Base-by-base conservation (phyloP, 768 basidiomycete species). In the Russula vinacea region DNA sequence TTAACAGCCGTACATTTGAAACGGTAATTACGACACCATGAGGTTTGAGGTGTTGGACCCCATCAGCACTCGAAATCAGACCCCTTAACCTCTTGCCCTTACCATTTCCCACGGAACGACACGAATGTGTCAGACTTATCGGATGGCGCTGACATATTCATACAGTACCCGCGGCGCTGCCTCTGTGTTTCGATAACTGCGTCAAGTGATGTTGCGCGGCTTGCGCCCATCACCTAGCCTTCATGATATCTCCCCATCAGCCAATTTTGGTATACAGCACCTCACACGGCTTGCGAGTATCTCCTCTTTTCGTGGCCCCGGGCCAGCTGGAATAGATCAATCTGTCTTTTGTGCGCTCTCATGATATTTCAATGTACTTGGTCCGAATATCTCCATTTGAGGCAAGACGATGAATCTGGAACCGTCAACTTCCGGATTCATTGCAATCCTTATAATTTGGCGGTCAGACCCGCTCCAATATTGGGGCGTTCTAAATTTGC, bases 201-300 rank as follows among this genome's bases (percentile, higher is more conserved):
- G 42, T 33, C 55, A 61, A 65, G 32, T 65, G 64, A 61, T 3
- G 54, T 40, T 65, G 64, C 29, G 29, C 29, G 29, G 29, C 29
- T 29, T 29, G 29, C 64, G 64, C 64, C 64, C 64, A 57, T 65
- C 64, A 65, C 55, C 59, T 61, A 56, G 55, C 32, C 59, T 65
- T 61, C 49, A 29, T 44, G 42, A 60, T 61, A 45, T 44, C 33
- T 61, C 47, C n/a, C 40, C 51, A 54, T 61, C 55, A 44, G 32
- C 55, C 24, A 9, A 52, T 57, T 61, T 61, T 61, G 42, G 64
- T 33, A 57, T n/a, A 55, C 11, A n/a, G 10, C 52, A 33, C 39
- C 52, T 61, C 64, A 61, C 64, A 45, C 52, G 64, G 64, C 26
- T 40, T 19, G 45, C 52, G 47, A 42, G 19, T 32, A 40, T 56